Evolutionary conservation across 2,329 filamentous ascomycete genomes (phyloP).

Genomic region (Pseudocercospora pini-densiflorae): DNA sequence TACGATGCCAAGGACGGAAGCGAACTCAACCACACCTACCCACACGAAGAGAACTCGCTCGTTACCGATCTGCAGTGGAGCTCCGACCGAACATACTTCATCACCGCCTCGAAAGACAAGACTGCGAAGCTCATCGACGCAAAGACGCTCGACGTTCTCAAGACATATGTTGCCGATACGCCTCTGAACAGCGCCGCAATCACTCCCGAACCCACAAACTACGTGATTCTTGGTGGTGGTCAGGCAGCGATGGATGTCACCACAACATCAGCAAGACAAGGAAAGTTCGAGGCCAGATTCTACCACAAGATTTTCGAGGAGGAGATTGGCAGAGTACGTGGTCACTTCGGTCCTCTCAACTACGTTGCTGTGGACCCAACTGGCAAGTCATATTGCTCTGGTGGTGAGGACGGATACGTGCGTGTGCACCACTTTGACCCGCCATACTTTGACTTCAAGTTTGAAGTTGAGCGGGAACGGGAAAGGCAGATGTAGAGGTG

Average conservation of each 20-base stretch:
- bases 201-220: constrained; percentile 96
- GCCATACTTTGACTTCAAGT: constrained; percentile 97
- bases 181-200: constrained; percentile 95
- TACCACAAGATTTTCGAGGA: constrained; percentile 99
- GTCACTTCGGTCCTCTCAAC: constrained; percentile 96
- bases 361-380: constrained; percentile 92
- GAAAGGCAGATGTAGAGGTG: constrained; percentile 27
- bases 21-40: constrained; percentile 76
- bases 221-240: constrained; percentile 95
- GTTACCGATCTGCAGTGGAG: constrained; percentile 97
- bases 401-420: constrained; percentile 98
- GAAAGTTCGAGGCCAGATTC: constrained; percentile 99
- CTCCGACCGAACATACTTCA: constrained; percentile 93
- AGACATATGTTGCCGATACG: constrained; percentile 90
- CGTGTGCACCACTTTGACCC: constrained; percentile 99
- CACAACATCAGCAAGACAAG: constrained; percentile 88
- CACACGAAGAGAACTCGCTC: constrained; percentile 80
- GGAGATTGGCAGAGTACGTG: constrained; percentile 94
- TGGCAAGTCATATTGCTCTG: constrained; percentile 90
- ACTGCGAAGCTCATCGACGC: constrained; percentile 88
- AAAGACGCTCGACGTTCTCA: constrained; percentile 86
- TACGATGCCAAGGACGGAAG: constrained; percentile 94
- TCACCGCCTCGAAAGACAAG: constrained; percentile 98
- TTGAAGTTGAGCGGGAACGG: constrained; percentile 91
- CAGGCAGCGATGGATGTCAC: constrained; percentile 99